Base-by-base conservation (phyloP, 2,329 filamentous ascomycete species). In the Claviceps purpurea region DNA sequence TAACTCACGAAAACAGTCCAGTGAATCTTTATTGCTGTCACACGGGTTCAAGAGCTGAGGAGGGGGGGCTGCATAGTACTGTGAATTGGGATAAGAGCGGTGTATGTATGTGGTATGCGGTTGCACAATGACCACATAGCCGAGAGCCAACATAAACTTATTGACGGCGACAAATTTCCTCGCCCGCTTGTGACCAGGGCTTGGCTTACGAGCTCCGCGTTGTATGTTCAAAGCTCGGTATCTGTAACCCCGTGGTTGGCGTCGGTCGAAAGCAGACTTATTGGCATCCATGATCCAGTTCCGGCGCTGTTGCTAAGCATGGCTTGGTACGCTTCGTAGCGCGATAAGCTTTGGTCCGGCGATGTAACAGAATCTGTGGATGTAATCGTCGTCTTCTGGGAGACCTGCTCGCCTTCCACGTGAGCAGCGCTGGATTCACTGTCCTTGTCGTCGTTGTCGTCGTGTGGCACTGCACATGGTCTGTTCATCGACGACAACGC, bases 241-340 rank as follows among this genome's bases (percentile, higher is more conserved):
- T 71, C 69, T 10, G 50, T 49, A 1, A 40, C 44, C 1, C 60
- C 65, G 47, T 71, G 65, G 38, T 67, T 58, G 22, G 62, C 56
- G 34, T 55, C 64, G 1, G 66, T 68, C 0, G 67, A 70, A 34
- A 72, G 58, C 10, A 71, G 57, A 2, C 58, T 55, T 8, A 70
- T 61, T 0, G 63, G 47, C 3, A 49, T 54, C 67, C 69, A 70
- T 2, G 56, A 56, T 5, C 56, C 60, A 5, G 59, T 58, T 6
- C 53, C 50, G 5, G 60, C 49, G 42, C 39, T 47, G 37, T 67
- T 65, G 18, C 56, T 54, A 0, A 65, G 51, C 61, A 68, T 70
- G n/a, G 56, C 57, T 6, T 52, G 43, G 45, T 69, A 70, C 2
- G 68, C 68, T 5, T 68, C 64, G 14, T 52, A 57, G 8, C 65